Evolutionary conservation across 495 filamentous ascomycete species (phyloP), one percentile per base, ranked within the genome.

Genomic region (Neurospora tetraspora): DNA sequence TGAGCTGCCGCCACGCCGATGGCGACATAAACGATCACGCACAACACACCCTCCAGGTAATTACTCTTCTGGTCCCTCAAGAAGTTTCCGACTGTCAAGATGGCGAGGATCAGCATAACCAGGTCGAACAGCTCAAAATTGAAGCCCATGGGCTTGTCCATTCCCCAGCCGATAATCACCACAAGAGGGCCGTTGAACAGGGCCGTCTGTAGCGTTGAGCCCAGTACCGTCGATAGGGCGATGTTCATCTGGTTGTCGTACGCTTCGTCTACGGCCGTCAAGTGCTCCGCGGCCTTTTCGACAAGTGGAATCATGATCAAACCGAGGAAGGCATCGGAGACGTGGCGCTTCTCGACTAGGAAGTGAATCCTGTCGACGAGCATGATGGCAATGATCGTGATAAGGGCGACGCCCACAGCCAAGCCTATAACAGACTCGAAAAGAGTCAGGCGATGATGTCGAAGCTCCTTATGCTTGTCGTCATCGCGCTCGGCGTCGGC

Each of bases 51-150:
- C 81, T 96, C 92, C 11, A 96, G 83, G 73, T 93, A 96, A 74
- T 94, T 94, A 38, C 86, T 90, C 82, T 93, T 93, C 73, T 91
- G 88, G 80, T 94, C 92, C 20, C 92, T 85, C 59, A 94, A 80
- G 79, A 94, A 93, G 75, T 93, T 93, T 9, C 92, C 91, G 12
- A 94, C 92, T 0, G 96, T 93, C 65, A 98, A 81, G 77, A 97
- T 95, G 7, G 94, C 88, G 47, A 97, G 85, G 72, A 97, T 89
- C n/a, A 97, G 84, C 71, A 95, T 84, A 18, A 92, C 88, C n/a
- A 96, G 85, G 84, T 95, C 93, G 84, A 97, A 98, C 9, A 93
- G 85, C 76, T 96, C 92, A 77, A 97, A 97, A 76, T 93, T 89
- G 45, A 98, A 82, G 70, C 91, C 89, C 90, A 98, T 92, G 23